Percentiles rank a stretch among this genome's conserved stretches.
phyloP scores from a whole-genome alignment of 257 asterid species.

The Orobanche coerulescens region DNA sequence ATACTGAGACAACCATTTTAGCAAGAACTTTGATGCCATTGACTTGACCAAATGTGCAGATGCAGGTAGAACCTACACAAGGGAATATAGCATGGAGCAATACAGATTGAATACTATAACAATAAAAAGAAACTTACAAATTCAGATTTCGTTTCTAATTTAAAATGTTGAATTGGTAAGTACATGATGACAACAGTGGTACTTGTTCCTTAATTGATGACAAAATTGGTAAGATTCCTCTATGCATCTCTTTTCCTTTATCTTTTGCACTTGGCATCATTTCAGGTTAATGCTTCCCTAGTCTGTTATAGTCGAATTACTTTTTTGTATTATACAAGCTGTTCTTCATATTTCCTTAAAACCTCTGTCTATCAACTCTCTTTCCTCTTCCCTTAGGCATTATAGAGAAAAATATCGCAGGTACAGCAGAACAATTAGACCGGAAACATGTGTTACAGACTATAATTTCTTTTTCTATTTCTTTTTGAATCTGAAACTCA shows the following conservation, averaged over 20 bases:
- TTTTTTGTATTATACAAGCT: not conserved
- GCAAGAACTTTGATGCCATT: slow-evolving; percentile 67
- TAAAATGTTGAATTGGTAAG: not conserved
- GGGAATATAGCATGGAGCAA: slow-evolving; percentile 20
- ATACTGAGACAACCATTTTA: slow-evolving; percentile 69
- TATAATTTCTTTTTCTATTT: no score
- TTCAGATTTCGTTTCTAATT: slow-evolving; percentile 2
- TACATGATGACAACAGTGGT: not conserved
- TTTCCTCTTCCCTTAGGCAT: no score
- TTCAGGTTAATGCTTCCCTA: not conserved
- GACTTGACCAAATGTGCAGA: slow-evolving; percentile 63
- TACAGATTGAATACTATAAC: not conserved
- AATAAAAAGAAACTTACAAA: not conserved
- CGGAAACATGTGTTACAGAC: not conserved
- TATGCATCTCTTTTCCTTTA: no score
- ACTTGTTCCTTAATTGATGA: not conserved
- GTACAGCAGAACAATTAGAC: no score
- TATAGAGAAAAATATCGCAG: not conserved
- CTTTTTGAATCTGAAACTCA: not conserved
- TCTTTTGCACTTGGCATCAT: not conserved
- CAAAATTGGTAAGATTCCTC: not conserved
- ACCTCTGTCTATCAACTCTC: no score
- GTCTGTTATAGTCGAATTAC: not conserved
- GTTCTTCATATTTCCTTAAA: no score
- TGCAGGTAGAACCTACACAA: slow-evolving; percentile 65